These are phyloP conservation scores for Gyrodon lividus DNA, from an alignment of 768 basidiomycete genomes.

Conservation along the genomic window DNA sequence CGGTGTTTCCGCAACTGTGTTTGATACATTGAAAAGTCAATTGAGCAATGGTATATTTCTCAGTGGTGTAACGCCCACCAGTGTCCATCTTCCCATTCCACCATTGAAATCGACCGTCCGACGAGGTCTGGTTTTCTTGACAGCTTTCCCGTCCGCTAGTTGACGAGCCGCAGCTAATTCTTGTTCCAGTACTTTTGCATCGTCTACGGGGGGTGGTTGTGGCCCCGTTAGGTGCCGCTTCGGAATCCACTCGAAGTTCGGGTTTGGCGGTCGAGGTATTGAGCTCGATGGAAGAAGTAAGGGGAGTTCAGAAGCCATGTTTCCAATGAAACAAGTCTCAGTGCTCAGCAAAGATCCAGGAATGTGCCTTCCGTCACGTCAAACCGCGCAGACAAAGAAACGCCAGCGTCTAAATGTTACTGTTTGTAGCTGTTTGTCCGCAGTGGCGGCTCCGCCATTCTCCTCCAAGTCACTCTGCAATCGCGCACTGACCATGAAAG, in stretches of 20 bases:
- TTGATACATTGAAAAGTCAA: neutral
- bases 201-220: slow-evolving; percentile 80
- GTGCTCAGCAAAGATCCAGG: neutral
- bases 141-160: slow-evolving; percentile 73
- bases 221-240: slow-evolving; percentile 60
- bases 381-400: too few species aligned
- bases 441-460: slow-evolving; percentile 13
- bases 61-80: slow-evolving; percentile 48
- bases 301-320: slow-evolving; percentile 39
- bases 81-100: slow-evolving; percentile 78
- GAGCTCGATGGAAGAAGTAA: slow-evolving; percentile 52
- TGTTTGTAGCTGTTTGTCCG: slow-evolving; percentile 17
- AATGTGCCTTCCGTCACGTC: too few species aligned
- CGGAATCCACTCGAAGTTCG: slow-evolving; percentile 74
- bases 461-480: neutral
- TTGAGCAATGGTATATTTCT: neutral
- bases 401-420: neutral
- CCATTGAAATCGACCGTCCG: slow-evolving; percentile 96
- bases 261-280: slow-evolving; percentile 35
- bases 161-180: slow-evolving; percentile 75
- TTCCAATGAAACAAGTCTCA: neutral
- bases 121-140: slow-evolving; percentile 90
- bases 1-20: slow-evolving; percentile 71
- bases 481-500: slow-evolving; percentile 27
- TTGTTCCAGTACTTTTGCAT: slow-evolving; percentile 70